Conservation (phyloP, 2,329 filamentous ascomycete species). For the Xylariaceae sp. region DNA sequence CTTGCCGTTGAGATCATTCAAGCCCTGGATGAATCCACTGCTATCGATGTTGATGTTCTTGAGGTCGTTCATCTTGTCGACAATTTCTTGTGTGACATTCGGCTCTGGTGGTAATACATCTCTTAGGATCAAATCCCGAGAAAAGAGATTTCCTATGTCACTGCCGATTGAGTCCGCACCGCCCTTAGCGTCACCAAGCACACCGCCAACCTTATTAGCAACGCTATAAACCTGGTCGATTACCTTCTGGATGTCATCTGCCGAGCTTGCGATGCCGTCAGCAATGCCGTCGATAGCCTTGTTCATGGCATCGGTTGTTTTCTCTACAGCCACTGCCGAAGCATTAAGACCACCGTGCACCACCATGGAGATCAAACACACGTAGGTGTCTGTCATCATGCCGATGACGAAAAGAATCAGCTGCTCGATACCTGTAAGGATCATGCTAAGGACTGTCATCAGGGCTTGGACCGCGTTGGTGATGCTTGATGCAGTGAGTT, state of each 20-base stretch:
- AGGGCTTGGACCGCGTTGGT: constrained; percentile 81
- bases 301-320: constrained; percentile 55
- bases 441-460: constrained; percentile 77
- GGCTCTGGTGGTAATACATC: constrained; percentile 37
- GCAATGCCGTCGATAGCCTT: constrained; percentile 51
- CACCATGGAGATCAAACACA: constrained; percentile 85
- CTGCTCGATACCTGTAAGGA: constrained; percentile 82
- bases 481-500: constrained; percentile 79
- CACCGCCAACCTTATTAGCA: constrained; percentile 51
- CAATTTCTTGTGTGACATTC: constrained; percentile 64
- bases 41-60: constrained; percentile 72
- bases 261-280: constrained; percentile 54
- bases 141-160: constrained; percentile 52
- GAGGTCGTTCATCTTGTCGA: constrained; percentile 52
- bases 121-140: constrained; percentile 3
- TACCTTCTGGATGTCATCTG: constrained; percentile 61
- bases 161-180: constrained; percentile 15
- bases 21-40: constrained; percentile 68
- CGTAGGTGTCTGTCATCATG: constrained; percentile 86
- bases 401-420: constrained; percentile 93
- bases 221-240: constrained; percentile 64
- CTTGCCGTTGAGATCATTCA: constrained; percentile 75
- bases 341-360: constrained; percentile 79
- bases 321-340: constrained; percentile 52
- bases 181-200: constrained; percentile 31